Evolutionary conservation across 2,329 filamentous ascomycete genomes (phyloP), one percentile per base, ranked within the genome.

Genomic region (Blumeria hordei): DNA sequence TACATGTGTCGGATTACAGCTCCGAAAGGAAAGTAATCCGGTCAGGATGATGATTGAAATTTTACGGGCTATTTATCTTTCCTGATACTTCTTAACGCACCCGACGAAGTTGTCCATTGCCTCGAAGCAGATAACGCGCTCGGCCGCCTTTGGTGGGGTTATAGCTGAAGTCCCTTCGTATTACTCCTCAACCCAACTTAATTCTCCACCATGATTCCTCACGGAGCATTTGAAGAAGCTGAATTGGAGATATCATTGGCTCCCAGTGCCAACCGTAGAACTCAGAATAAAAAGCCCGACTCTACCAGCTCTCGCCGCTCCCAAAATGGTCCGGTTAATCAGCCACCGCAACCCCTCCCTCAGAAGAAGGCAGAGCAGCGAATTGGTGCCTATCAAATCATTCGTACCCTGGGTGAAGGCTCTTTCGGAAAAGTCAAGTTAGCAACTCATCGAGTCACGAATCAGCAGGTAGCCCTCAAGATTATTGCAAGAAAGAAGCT

Each of bases 361-460:
- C 61, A 63, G 57, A 65, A 62, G 71, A 81, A 76, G 70, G 77
- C 80, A 59, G 86, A 85, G 71, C 84, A 90, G 71, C 81, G 90
- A 61, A 80, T 96, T 64, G 88, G 88, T 60, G 85, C 88, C 69
- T 98, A 98, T 72, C 85, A 84, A 63, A 82, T 95, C 56, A 75
- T 94, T 62, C 83, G 81, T 67, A 95, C 90, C 14, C 76, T 98
- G 12, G 92, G 92, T 56, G 92, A 98, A 70, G 92, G 92, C 50
- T 95, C 88, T 2, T 98, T 98, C 67, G 92, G 92, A 63, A 98
- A 98, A 72, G 92, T 98, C 67, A 96, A 96, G 74, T 78, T 98
- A 63, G 92, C 92, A 21, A 84, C 88, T 44, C 92, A 98, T 67
- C 81, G 87, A 64, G 81, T 88, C 61, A 96, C 86, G 61, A 85